Base-by-base conservation (phyloP, 2,329 filamentous ascomycete species). In the Colletotrichum godetiae region DNA sequence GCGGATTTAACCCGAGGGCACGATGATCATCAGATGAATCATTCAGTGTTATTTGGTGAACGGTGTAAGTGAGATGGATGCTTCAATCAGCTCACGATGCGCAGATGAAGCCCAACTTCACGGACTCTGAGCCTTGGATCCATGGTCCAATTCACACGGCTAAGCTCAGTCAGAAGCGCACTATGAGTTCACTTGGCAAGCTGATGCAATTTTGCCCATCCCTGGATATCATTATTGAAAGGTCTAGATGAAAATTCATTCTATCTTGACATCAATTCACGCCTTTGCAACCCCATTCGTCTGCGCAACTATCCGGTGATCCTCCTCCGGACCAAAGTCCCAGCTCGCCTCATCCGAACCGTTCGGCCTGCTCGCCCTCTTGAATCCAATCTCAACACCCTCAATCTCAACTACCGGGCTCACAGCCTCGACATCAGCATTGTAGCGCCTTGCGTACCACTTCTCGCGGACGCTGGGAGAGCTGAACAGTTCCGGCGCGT, bases 341-440 rank as follows among this genome's bases (percentile, higher is more conserved):
- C 91, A 92, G 52, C 84, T 85, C 19, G 90, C 87, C 76, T 85
- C 84, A 31, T 92, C 91, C 68, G 88, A 87, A 12, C 90, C 90
- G 65, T 89, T 90, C 24, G 84, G 85, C 58, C 83, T 81, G 55
- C 84, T 84, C 3, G 84, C 81, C 67, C 84, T 77, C 77, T 80
- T 79, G 76, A 87, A 86, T n/a, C 85, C 82, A 33, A 88, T 79
- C 19, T 82, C 79, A 24, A 88, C 72, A 2, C 87, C 81, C 19
- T 82, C 79, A 31, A 88, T 80, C 58, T 85, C 81, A 67, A 86
- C 86, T 63, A 82, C 84, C 1, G 87, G 87, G 80, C 82, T 81
- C 22, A 84, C 82, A 11, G 85, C 83, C 19, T 81, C 78, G 2
- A 86, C 84, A 11, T 83, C 79, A 7, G 79, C 79, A 22, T 80